Evolutionary conservation across 2,329 filamentous ascomycete species (phyloP), one percentile per base, ranked within the genome.

Genomic region (Aspergillus uvarum): DNA sequence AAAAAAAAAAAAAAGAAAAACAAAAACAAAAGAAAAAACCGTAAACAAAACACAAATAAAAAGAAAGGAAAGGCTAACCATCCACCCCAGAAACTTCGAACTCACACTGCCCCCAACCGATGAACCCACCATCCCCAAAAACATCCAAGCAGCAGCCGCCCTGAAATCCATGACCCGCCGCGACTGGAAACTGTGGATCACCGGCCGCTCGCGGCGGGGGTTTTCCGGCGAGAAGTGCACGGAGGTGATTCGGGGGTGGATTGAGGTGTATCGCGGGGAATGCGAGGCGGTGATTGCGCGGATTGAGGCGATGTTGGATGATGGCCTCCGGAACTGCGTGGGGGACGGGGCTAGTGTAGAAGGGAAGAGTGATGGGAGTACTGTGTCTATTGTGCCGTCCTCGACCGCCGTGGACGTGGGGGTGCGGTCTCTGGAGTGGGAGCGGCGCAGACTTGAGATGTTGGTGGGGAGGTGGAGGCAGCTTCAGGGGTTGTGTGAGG

Each of bases 381-480:
- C 11, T 4, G 12, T 6, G 32, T 16, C 32, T 29, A 7, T 8
- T 29, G 26, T 8, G 32, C 5, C 32, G 10, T 35, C 12, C 32
- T 12, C 26, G 26, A 8, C 26, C 26, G 26, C 26, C 26, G 26
- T 51, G 22, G 22, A 22, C 22, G 22, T 22, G 22, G 22, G 3
- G 22, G 22, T 22, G 19, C 16, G 53, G 19, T 48, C 42, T 19
- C 19, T 2, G 29, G 47, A 31, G 22, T 55, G 53, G 55, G 62
- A 63, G 24, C 60, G 60, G 7, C 52, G 52, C n/a, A 67, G 62
- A 58, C 19, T 70, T 16, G 31, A 60, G 19, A 50, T 62, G 49
- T 50, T 74, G 35, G 31, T 69, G 12, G 61, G 58, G 16, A 66
- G 74, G 54, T 77, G 74, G 74, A 68, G 57, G 32, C 74, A 76